These are phyloP conservation scores for Cymbopogon citratus DNA, from an alignment of 176 grass and related monocot species.

Conservation along the genomic window DNA sequence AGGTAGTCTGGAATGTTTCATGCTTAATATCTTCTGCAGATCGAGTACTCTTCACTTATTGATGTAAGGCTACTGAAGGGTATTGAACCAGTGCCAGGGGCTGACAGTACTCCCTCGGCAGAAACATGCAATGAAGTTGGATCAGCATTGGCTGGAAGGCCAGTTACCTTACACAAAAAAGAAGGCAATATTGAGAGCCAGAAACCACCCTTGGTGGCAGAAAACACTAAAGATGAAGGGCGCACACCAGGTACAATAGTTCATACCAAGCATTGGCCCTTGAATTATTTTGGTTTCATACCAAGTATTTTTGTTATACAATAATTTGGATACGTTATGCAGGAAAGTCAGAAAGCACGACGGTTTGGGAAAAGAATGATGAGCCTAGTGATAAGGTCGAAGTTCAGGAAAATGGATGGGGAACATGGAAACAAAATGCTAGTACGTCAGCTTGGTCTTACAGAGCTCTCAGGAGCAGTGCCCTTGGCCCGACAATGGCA, in stretches of 20 bases:
- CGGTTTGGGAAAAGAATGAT: constrained; percentile 40
- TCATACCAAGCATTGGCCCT: neutral
- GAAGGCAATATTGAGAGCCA: constrained; percentile 24
- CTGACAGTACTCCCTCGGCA: constrained; percentile 15
- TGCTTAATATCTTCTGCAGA: constrained; percentile 42
- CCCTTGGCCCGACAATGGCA: constrained; percentile 73
- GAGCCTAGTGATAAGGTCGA: constrained; percentile 37
- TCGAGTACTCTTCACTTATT: constrained; percentile 76
- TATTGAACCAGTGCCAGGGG: constrained; percentile 4
- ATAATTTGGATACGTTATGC: neutral
- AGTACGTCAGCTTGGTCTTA: constrained; percentile 72
- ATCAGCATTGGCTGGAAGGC: neutral
- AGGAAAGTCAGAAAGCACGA: constrained; percentile 24
- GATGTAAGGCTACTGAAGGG: constrained; percentile 68
- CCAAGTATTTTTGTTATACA: neutral
- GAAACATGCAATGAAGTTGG: constrained; percentile 19
- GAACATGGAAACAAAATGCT: constrained; percentile 42
- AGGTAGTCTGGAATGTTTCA: neutral
- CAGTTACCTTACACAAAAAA: constrained; percentile 3
- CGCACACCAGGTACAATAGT: constrained; percentile 17
- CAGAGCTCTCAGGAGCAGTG: constrained; percentile 60
- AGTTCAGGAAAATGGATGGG: constrained; percentile 59
- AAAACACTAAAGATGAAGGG: constrained; percentile 17
- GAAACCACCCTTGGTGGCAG: neutral
- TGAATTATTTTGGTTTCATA: neutral